Evolutionary conservation across 768 basidiomycete genomes (phyloP).

Genomic region (Mycena floridula): DNA sequence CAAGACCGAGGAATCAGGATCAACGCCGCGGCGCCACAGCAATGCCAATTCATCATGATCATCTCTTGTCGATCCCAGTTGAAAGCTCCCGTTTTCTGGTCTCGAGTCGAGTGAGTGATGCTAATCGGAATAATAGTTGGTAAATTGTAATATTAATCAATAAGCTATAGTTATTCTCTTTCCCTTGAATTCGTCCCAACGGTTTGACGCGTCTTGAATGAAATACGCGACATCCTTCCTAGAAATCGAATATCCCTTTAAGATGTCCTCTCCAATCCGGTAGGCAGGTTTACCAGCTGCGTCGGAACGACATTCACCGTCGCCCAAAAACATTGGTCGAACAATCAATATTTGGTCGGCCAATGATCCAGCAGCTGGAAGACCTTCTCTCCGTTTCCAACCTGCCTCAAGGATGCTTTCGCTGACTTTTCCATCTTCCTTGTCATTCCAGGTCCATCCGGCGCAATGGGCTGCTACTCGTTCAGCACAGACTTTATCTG

Average conservation of each 20-base stretch:
- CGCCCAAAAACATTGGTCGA: slow-evolving; percentile 52
- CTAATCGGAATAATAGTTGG: too few relatives aligned
- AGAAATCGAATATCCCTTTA: slow-evolving; percentile 47
- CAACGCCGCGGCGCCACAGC: too few relatives aligned
- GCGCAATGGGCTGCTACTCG: slow-evolving; percentile 39
- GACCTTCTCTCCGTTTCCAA: slow-evolving; percentile 36
- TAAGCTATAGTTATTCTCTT: slow-evolving; percentile 46
- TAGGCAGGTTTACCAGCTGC: slow-evolving; percentile 28
- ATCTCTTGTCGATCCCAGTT: too few relatives aligned
- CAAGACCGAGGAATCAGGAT: too few relatives aligned
- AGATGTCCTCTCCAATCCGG: slow-evolving; percentile 34
- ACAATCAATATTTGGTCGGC: slow-evolving; percentile 40
- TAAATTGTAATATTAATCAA: slow-evolving; percentile 21
- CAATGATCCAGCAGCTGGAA: slow-evolving; percentile 38
- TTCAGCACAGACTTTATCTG: slow-evolving; percentile 60
- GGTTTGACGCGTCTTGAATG: slow-evolving; percentile 37
- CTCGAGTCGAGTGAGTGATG: too few relatives aligned
- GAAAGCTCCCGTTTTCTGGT: too few relatives aligned
- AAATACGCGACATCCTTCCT: slow-evolving; percentile 65
- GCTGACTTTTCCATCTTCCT: slow-evolving; percentile 30
- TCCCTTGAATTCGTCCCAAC: slow-evolving; percentile 50
- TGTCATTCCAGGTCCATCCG: slow-evolving; percentile 43
- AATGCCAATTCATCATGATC: too few relatives aligned
- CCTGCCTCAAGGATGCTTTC: slow-evolving; percentile 34
- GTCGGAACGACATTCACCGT: slow-evolving; percentile 44